Percentiles rank a stretch among this genome's conserved stretches.
phyloP scores from a whole-genome alignment of 371 early-diverging fungal species.

The Mortierella sp. region DNA sequence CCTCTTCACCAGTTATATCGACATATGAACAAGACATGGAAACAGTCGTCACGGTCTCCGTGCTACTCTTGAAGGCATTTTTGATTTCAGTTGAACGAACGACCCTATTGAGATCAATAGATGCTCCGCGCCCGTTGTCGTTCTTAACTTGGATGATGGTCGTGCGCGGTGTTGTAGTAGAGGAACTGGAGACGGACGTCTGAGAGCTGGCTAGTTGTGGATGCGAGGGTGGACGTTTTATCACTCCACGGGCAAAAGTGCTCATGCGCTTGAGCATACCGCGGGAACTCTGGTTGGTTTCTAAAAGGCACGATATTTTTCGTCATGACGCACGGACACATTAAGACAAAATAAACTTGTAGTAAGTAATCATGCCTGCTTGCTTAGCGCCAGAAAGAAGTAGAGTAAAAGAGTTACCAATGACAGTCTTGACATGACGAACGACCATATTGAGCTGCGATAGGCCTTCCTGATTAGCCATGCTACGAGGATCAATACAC shows the following conservation, averaged over 20 bases:
- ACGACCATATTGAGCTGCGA: slow-evolving; percentile 31
- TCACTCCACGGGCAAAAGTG: slow-evolving; percentile 40
- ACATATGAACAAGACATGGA: no score
- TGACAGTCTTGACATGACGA: slow-evolving; percentile 14
- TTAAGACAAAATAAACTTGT: no score
- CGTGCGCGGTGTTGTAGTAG: neutral
- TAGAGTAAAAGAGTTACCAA: slow-evolving; percentile 15
- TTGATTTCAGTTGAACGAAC: no score
- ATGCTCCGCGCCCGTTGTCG: no score
- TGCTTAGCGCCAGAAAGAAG: no score
- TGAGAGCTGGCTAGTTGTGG: neutral
- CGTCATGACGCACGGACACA: neutral
- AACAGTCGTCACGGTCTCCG: no score
- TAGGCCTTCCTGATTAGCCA: slow-evolving; percentile 13
- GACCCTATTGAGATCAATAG: no score
- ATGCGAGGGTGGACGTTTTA: slow-evolving; percentile 19
- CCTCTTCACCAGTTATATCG: no score
- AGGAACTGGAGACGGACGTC: neutral
- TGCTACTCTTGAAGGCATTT: no score
- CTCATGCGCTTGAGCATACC: slow-evolving; percentile 42
- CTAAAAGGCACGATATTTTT: neutral
- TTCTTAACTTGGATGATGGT: no score
- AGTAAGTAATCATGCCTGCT: no score
- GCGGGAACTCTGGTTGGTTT: slow-evolving; percentile 33
- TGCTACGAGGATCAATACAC: slow-evolving; percentile 27